Conservation (phyloP, 352 stramenopile species). For the Globisporangium iwayamae region DNA sequence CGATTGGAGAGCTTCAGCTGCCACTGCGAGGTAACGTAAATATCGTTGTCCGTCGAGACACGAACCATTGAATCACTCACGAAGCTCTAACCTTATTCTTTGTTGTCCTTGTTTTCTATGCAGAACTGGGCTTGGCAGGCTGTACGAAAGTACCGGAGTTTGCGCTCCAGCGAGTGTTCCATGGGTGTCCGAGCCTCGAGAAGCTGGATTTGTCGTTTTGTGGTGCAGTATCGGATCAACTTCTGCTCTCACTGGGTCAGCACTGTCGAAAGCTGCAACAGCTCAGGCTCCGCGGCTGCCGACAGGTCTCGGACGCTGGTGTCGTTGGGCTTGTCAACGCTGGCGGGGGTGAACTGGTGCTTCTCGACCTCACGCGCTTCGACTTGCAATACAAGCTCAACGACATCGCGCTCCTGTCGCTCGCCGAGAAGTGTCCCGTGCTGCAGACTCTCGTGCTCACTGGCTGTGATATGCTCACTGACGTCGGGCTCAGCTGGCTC, state of each 20-base stretch:
- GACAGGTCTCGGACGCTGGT: constrained; percentile 83
- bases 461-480: constrained; percentile 89
- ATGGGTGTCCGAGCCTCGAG: constrained; percentile 63
- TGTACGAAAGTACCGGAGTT: constrained; percentile 75
- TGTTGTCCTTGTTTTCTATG: not conserved
- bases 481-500: constrained; percentile 93
- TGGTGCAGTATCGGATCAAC: constrained; percentile 67
- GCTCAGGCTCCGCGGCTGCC: constrained; percentile 79
- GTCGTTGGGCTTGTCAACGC: constrained; percentile 74
- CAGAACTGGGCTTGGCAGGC: constrained; percentile 64
- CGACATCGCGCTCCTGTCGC: constrained; percentile 86
- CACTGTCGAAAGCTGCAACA: constrained; percentile 53
- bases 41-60: not conserved
- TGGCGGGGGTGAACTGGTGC: constrained; percentile 50
- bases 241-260: constrained; percentile 68
- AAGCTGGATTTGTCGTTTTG: constrained; percentile 82
- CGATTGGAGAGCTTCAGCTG: constrained; percentile 49
- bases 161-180: constrained; percentile 79
- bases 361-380: constrained; percentile 82
- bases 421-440: constrained; percentile 56
- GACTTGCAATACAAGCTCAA: constrained; percentile 91
- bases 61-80: not conserved
- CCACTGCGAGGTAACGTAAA: constrained; percentile 40
- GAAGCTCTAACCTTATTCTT: constrained; percentile 3
- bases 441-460: constrained; percentile 55